Conservation (phyloP, 2,329 filamentous ascomycete species). For the Proliferodiscus dingleyae region DNA sequence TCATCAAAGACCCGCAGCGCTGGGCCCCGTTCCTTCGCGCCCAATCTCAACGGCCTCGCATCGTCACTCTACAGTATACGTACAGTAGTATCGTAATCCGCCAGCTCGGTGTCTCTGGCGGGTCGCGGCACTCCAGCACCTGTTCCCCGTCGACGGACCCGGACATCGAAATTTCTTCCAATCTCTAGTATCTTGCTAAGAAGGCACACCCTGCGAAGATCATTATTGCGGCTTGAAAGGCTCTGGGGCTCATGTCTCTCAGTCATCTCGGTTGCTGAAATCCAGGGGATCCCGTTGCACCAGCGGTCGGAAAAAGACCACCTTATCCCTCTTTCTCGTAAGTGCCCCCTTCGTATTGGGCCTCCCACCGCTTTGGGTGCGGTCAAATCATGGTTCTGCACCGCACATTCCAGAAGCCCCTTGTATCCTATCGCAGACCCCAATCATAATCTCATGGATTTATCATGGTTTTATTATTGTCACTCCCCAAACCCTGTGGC, state of each 20-base stretch:
- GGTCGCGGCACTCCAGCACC: not conserved
- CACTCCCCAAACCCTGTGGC: constrained; percentile 11
- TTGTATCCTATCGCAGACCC: constrained; percentile 1
- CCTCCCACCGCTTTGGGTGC: not conserved
- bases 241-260: constrained; percentile 6
- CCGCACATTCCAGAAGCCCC: constrained; percentile 19
- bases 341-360: constrained; percentile 3
- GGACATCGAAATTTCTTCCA: not conserved
- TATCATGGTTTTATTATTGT: not conserved
- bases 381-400: constrained; percentile 5
- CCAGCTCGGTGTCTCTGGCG: constrained; percentile 1
- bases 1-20: not conserved
- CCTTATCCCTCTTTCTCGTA: constrained; percentile 1
- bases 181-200: not conserved
- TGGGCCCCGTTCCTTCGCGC: not conserved
- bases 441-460: constrained; percentile 3
- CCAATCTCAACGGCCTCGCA: constrained; percentile 3
- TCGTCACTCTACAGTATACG: too few relatives aligned
- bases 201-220: too few relatives aligned
- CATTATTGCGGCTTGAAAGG: too few relatives aligned
- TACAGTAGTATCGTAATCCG: too few relatives aligned
- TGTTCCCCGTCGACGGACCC: not conserved
- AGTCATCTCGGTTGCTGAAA: constrained; percentile 1
- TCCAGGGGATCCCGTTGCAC: constrained; percentile 8
- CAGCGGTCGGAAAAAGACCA: not conserved